These are phyloP conservation scores for Cercospora brassicicola DNA, from an alignment of 2,329 filamentous ascomycete genomes.

Conservation along the genomic window DNA sequence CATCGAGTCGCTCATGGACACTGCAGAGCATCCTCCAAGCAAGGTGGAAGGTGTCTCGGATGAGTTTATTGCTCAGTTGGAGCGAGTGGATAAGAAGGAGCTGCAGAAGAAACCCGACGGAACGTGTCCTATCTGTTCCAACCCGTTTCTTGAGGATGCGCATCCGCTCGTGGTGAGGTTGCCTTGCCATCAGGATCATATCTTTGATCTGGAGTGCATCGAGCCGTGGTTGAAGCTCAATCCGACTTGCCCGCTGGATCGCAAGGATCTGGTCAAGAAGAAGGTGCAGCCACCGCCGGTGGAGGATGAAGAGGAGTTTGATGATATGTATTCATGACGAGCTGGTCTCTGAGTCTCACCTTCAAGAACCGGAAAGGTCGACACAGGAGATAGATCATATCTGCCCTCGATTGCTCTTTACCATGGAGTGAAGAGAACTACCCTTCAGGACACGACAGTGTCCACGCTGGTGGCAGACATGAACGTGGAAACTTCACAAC, in stretches of 20 bases:
- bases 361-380: background rate
- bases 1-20: constrained; percentile 56
- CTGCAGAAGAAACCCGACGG: constrained; percentile 50
- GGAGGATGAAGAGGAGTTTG: constrained; percentile 53
- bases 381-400: background rate
- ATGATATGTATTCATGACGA: constrained; percentile 53
- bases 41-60: constrained; percentile 63
- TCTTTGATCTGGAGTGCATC: constrained; percentile 67
- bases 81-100: constrained; percentile 58
- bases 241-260: constrained; percentile 63
- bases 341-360: background rate
- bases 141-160: constrained; percentile 61
- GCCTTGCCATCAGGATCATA: constrained; percentile 61
- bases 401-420: background rate
- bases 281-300: constrained; percentile 36
- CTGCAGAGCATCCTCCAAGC: constrained; percentile 59
- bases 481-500: background rate
- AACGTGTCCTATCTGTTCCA: constrained; percentile 61
- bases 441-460: background rate
- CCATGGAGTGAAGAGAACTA: background rate
- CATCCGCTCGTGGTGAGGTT: constrained; percentile 65
- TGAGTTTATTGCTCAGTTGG: constrained; percentile 61
- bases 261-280: constrained; percentile 59
- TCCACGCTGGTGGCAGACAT: background rate
- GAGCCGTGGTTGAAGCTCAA: constrained; percentile 64